A percentile compares a stretch with the other conserved stretches of the same genome.
Evolutionary conservation across 768 basidiomycete species (phyloP).

Genomic region (Boletus rubropictus): DNA sequence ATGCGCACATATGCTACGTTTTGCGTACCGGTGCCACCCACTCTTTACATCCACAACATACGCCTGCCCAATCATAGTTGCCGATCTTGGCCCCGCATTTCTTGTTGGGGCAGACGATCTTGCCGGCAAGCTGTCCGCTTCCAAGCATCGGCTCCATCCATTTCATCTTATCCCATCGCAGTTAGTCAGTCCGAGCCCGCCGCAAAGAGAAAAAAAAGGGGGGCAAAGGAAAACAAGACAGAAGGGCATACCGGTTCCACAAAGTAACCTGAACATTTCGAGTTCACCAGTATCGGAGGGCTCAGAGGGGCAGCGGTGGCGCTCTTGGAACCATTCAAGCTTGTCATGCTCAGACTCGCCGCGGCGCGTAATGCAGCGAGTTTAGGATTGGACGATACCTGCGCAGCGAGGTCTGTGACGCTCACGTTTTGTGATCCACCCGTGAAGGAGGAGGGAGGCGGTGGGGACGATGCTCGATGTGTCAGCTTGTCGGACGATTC

Average conservation of each 20-base stretch:
- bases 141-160: constrained; percentile 91
- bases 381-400: constrained; percentile 42
- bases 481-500: not conserved
- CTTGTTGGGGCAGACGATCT: constrained; percentile 87
- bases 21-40: constrained; percentile 80
- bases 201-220: no score
- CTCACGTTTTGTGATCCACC: constrained; percentile 6
- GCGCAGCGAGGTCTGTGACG: constrained; percentile 38
- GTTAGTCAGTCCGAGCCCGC: not conserved
- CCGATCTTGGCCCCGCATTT: constrained; percentile 90
- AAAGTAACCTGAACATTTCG: constrained; percentile 94
- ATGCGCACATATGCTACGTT: not conserved
- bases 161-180: constrained; percentile 58
- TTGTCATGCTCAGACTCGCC: constrained; percentile 26
- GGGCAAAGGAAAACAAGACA: not conserved
- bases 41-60: constrained; percentile 82
- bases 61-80: constrained; percentile 96
- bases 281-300: constrained; percentile 66
- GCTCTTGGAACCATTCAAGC: constrained; percentile 16
- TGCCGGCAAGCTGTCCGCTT: constrained; percentile 75
- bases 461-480: not conserved
- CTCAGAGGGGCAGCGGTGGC: constrained; percentile 28
- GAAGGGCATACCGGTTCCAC: constrained; percentile 68
- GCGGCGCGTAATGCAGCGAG: constrained; percentile 41
- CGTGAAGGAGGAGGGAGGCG: not conserved